Evolutionary conservation across 2,329 filamentous ascomycete species (phyloP).

Genomic region (Botryotinia calthae): DNA sequence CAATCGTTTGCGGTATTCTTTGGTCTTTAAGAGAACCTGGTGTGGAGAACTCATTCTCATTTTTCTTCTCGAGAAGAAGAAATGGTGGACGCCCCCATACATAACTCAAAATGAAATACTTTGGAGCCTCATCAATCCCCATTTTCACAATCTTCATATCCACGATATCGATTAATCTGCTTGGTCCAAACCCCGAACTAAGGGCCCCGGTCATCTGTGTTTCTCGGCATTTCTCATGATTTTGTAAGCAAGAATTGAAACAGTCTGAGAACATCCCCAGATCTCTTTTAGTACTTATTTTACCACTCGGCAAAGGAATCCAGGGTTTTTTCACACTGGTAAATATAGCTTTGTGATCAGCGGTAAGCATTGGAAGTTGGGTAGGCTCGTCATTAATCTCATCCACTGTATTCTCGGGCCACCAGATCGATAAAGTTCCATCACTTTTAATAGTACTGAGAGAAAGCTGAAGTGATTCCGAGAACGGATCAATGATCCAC

Average conservation of each 20-base stretch:
- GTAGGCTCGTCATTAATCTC: background rate
- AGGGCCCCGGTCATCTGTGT: background rate
- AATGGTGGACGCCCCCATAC: constrained; percentile 23
- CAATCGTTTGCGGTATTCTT: constrained; percentile 16
- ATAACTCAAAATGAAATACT: constrained; percentile 25
- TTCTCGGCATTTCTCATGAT: background rate
- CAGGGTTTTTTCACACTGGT: background rate
- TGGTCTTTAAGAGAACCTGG: background rate
- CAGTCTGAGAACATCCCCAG: background rate
- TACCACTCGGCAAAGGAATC: background rate
- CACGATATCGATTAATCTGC: constrained; percentile 1
- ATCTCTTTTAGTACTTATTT: background rate
- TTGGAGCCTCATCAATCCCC: background rate
- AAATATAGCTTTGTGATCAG: background rate
- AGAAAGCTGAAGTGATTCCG: background rate
- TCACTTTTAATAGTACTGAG: background rate
- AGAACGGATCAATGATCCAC: background rate
- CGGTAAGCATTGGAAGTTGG: background rate
- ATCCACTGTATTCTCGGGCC: background rate
- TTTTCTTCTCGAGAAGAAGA: constrained; percentile 1
- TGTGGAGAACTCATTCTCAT: background rate
- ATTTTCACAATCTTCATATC: background rate
- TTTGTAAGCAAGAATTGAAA: background rate
- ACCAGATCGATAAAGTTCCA: background rate
- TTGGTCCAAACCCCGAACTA: background rate